These are phyloP conservation scores for Pythium monospermum DNA, from an alignment of 352 stramenopile species.

Conservation along the genomic window DNA sequence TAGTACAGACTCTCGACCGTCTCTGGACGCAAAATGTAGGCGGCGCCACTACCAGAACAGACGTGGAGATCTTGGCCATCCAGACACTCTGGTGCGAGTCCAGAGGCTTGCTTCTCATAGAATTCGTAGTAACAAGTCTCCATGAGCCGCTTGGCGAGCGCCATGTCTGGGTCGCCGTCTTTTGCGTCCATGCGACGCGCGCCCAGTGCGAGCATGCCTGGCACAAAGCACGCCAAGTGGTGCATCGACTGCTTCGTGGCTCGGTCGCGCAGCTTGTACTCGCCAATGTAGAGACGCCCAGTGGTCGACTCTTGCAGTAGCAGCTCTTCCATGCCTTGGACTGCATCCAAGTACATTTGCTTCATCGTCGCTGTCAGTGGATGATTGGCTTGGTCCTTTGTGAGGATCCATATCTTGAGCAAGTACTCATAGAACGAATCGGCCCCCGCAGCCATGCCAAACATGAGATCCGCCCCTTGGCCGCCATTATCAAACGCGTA, in stretches of 20 bases:
- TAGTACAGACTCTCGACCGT: constrained; percentile 95
- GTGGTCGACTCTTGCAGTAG: constrained; percentile 68
- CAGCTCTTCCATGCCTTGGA: constrained; percentile 91
- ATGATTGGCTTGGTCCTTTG: constrained; percentile 65
- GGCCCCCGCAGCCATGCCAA: constrained; percentile 92
- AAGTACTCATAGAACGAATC: constrained; percentile 99
- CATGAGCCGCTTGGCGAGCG: constrained; percentile 85
- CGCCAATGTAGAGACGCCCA: constrained; percentile 52
- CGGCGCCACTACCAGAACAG: constrained; percentile 38
- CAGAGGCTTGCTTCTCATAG: constrained; percentile 89
- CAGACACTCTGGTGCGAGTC: constrained; percentile 92
- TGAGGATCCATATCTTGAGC: constrained; percentile 96
- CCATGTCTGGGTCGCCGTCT: constrained; percentile 63
- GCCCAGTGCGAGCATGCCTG: constrained; percentile 91
- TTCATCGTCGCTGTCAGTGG: constrained; percentile 48
- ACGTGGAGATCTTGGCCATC: constrained; percentile 5
- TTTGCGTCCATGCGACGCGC: constrained; percentile 9
- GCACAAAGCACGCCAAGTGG: constrained; percentile 96
- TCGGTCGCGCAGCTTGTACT: constrained; percentile 33
- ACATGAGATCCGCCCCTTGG: constrained; percentile 10
- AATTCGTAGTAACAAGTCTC: constrained; percentile 92
- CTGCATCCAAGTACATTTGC: constrained; percentile 91
- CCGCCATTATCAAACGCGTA: constrained; percentile 22
- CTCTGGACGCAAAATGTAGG: constrained; percentile 96
- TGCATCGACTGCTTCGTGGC: constrained; percentile 85